Percentiles rank a stretch among this genome's conserved stretches.
Conservation (phyloP, 2,329 filamentous ascomycete genomes). For the Aspergillus sp. region DNA sequence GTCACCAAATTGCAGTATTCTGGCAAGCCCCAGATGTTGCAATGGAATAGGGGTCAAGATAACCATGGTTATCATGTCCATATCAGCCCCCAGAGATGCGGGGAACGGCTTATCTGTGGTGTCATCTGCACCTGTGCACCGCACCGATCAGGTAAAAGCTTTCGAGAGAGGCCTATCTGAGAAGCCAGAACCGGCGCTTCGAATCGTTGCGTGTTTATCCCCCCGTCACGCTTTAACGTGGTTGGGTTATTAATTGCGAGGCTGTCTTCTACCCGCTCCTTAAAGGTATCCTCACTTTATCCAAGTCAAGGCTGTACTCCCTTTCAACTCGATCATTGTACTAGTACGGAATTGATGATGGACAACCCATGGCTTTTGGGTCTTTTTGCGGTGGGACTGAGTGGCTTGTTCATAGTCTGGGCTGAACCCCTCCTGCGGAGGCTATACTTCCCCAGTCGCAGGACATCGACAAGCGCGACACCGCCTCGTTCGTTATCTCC, state of each 20-base stretch:
- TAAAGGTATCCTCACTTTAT: too few species aligned
- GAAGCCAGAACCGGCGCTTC: conserved; percentile 1
- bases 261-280: too few species aligned
- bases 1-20: too few species aligned
- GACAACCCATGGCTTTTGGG: conserved; percentile 24
- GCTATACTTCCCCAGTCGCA: conserved; percentile 39
- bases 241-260: too few species aligned
- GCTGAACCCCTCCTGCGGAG: conserved; percentile 38
- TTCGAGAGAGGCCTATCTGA: conserved; percentile 7
- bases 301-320: too few species aligned
- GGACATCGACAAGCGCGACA: conserved; percentile 49
- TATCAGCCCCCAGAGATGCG: neutral
- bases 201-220: neutral
- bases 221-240: too few species aligned
- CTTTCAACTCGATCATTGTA: neutral
- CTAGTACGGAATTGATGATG: neutral
- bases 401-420: conserved; percentile 26
- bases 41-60: too few species aligned
- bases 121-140: conserved; percentile 22
- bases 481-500: conserved; percentile 54
- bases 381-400: conserved; percentile 19
- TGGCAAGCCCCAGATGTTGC: too few species aligned
- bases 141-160: conserved; percentile 20
- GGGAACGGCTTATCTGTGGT: conserved; percentile 1
- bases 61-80: too few species aligned